Conservation (phyloP, 129 eudicot species). For the Scalesia atractyloides region DNA sequence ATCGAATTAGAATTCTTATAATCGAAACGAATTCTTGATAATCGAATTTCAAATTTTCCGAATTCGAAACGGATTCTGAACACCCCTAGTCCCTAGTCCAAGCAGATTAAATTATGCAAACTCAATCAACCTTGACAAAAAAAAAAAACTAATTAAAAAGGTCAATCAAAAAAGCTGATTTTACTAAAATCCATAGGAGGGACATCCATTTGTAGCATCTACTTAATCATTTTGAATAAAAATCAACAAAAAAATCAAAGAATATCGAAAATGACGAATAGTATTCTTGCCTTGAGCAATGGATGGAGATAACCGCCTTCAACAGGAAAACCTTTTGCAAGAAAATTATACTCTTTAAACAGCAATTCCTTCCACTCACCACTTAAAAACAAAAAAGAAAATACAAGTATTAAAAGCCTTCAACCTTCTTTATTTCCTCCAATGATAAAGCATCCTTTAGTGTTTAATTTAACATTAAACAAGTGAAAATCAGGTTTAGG, state of each 20-base stretch:
- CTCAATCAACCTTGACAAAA: neutral
- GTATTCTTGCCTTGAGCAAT: conserved; percentile 78
- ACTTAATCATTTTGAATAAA: neutral
- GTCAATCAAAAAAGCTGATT: neutral
- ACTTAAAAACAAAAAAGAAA: conserved; percentile 40
- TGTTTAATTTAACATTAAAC: neutral
- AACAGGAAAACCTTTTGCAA: conserved; percentile 79
- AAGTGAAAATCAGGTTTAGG: neutral
- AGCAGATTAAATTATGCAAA: conserved; percentile 2
- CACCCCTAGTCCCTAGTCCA: too few relatives aligned
- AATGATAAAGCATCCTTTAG: neutral
- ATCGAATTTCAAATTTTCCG: too few relatives aligned
- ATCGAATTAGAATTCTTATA: too few relatives aligned
- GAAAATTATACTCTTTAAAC: conserved; percentile 88
- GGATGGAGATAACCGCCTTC: conserved; percentile 97
- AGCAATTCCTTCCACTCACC: conserved; percentile 88
- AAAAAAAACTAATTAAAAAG: neutral
- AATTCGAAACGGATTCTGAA: too few relatives aligned
- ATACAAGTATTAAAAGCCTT: conserved; percentile 16
- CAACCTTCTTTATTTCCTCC: neutral
- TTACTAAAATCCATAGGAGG: neutral
- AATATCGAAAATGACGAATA: neutral
- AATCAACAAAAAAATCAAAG: neutral
- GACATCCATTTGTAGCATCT: neutral
- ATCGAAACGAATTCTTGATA: too few relatives aligned